These are phyloP conservation scores for Nemophila menziesii DNA, from an alignment of 257 asterid species.

Conservation along the genomic window DNA sequence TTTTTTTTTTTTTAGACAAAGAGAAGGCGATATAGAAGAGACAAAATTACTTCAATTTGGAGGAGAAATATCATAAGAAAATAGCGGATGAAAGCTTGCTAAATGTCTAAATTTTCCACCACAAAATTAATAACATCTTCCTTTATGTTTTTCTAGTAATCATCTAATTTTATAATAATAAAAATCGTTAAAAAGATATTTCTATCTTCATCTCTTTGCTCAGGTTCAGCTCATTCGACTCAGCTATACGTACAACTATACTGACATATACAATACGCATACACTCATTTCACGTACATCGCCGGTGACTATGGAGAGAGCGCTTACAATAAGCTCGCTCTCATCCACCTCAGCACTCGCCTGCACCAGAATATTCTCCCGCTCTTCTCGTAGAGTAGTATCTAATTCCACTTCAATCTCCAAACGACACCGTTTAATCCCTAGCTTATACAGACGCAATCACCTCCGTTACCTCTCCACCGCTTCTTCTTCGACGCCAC, in stretches of 20 bases:
- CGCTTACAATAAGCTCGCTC: conserved; percentile 52
- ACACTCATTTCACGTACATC: conserved; percentile 5
- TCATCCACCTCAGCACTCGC: conserved; percentile 46
- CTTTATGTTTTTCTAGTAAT: conserved; percentile 3
- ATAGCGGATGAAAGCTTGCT: conserved; percentile 7
- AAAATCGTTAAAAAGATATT: conserved; percentile 12
- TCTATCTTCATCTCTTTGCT: conserved; percentile 9
- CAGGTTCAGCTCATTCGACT: neutral
- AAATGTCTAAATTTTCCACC: conserved; percentile 15
- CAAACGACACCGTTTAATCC: conserved; percentile 40
- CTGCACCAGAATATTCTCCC: conserved; percentile 52
- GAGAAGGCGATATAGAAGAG: neutral
- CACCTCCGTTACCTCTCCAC: conserved; percentile 37
- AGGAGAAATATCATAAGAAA: neutral
- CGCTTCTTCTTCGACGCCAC: conserved; percentile 34
- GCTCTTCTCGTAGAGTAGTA: conserved; percentile 35
- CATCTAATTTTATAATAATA: conserved; percentile 11
- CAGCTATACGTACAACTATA: neutral
- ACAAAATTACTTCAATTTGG: conserved; percentile 10
- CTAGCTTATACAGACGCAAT: conserved; percentile 27
- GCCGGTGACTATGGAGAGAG: conserved; percentile 51
- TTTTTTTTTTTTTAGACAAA: neutral
- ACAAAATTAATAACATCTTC: conserved; percentile 6
- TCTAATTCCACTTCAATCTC: conserved; percentile 18
- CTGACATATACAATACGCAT: neutral